Evolutionary conservation across 768 basidiomycete species (phyloP).

Genomic region (Lyophyllum semitale): DNA sequence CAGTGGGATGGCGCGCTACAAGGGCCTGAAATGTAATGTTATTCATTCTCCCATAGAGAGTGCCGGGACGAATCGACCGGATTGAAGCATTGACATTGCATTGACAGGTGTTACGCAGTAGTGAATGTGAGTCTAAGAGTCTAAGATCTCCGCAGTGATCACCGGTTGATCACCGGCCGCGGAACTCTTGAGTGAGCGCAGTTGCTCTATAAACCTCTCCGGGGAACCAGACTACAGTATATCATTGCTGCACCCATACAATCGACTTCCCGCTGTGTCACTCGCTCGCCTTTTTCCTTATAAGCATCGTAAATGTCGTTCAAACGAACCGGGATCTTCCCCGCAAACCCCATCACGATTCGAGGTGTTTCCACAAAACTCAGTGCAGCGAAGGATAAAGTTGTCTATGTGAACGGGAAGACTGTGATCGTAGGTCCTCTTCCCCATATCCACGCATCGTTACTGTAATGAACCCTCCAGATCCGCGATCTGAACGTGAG

Average conservation of each 20-base stretch:
- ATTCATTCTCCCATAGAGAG: too few relatives aligned
- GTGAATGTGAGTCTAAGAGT: too few relatives aligned
- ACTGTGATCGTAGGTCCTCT: slow-evolving; percentile 74
- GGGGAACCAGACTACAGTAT: neutral
- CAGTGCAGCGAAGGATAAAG: slow-evolving; percentile 71
- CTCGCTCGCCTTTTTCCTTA: neutral
- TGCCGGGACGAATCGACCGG: too few relatives aligned
- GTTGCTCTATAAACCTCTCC: too few relatives aligned
- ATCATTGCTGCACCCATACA: neutral
- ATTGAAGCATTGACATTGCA: too few relatives aligned
- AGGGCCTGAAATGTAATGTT: too few relatives aligned
- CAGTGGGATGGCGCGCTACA: too few relatives aligned
- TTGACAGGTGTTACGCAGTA: too few relatives aligned
- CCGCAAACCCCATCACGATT: slow-evolving; percentile 69
- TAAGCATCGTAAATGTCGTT: slow-evolving; percentile 43
- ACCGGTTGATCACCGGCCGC: too few relatives aligned
- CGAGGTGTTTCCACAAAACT: slow-evolving; percentile 76
- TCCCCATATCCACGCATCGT: neutral
- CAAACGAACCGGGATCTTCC: slow-evolving; percentile 50
- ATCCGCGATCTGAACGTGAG: slow-evolving; percentile 82
- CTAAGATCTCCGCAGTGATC: too few relatives aligned
- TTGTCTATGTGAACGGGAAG: slow-evolving; percentile 85
- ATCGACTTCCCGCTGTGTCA: neutral
- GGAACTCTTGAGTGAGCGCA: too few relatives aligned
- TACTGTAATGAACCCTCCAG: slow-evolving; percentile 34